Conservation (phyloP, 2,329 filamentous ascomycete species). For the Botrytis elliptica region DNA sequence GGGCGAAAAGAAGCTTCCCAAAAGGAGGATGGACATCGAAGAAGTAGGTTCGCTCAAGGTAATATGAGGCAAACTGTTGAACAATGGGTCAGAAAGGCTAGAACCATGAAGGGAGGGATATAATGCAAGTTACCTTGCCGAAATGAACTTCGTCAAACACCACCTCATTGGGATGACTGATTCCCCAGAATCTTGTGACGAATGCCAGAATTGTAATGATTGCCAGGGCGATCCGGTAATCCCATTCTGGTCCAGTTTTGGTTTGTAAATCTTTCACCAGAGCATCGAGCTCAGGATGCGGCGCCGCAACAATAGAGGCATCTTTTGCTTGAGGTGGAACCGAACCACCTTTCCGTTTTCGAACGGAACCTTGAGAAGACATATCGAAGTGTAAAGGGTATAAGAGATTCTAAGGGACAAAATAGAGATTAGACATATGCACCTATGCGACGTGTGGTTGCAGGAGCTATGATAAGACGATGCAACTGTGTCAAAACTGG, state of each 20-base stretch:
- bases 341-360: conserved; percentile 46
- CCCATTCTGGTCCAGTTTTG: conserved; percentile 62
- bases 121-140: conserved; percentile 71
- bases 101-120: background rate
- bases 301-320: conserved; percentile 36
- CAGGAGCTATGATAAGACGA: background rate
- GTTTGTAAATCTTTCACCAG: conserved; percentile 46
- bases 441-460: conserved; percentile 16
- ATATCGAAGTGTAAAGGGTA: conserved; percentile 29
- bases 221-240: conserved; percentile 76
- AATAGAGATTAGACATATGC: conserved; percentile 29
- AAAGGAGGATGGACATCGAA: conserved; percentile 99
- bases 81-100: conserved; percentile 23
- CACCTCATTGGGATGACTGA: conserved; percentile 91
- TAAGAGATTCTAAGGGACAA: conserved; percentile 22
- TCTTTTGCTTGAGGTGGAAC: conserved; percentile 51
- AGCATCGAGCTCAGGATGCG: conserved; percentile 50
- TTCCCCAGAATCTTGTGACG: conserved; percentile 91
- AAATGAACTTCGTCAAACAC: conserved; percentile 99
- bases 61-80: conserved; percentile 70
- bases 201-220: conserved; percentile 84
- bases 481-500: background rate
- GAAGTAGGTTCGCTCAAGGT: conserved; percentile 96
- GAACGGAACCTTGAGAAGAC: conserved; percentile 38
- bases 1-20: conserved; percentile 94